These are phyloP conservation scores for Aspergillus nanangensis DNA, from an alignment of 495 filamentous ascomycete genomes.

Conservation along the genomic window DNA sequence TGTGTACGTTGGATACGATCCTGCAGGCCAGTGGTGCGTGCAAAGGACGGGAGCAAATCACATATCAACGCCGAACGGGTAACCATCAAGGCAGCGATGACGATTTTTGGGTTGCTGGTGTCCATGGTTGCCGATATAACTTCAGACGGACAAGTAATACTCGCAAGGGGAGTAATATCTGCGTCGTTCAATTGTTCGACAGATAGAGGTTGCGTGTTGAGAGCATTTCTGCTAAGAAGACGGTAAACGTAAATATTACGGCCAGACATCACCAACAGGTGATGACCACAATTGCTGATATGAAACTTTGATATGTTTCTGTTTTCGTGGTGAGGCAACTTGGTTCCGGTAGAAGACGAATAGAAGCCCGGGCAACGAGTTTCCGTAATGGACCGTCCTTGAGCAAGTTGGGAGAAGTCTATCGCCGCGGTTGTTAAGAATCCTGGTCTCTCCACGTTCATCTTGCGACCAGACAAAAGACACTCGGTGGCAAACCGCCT, in stretches of 20 bases:
- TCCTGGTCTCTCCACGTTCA: conserved; percentile 33
- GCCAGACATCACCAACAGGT: conserved; percentile 53
- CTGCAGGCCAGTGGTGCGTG: background rate
- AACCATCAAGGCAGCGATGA: conserved; percentile 58
- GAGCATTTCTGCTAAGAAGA: conserved; percentile 29
- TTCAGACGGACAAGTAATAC: conserved; percentile 54
- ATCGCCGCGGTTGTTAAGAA: conserved; percentile 24
- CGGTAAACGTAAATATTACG: conserved; percentile 59
- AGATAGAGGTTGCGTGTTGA: conserved; percentile 7
- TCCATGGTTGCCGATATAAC: conserved; percentile 64
- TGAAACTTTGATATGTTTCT: conserved; percentile 35
- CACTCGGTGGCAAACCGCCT: conserved; percentile 59
- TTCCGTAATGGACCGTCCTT: background rate
- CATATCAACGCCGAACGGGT: conserved; percentile 61
- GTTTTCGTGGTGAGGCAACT: conserved; percentile 6
- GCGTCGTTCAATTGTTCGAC: conserved; percentile 13
- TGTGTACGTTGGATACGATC: background rate
- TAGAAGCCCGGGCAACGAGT: conserved; percentile 9
- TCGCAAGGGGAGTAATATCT: conserved; percentile 42
- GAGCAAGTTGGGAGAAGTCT: conserved; percentile 30
- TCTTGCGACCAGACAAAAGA: conserved; percentile 45
- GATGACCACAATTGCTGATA: conserved; percentile 56
- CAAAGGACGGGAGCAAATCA: conserved; percentile 35
- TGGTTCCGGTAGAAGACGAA: no score
- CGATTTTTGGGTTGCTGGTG: conserved; percentile 49